Evolutionary conservation across 2,329 filamentous ascomycete genomes (phyloP).

Genomic region (Calonectria henricotiae): DNA sequence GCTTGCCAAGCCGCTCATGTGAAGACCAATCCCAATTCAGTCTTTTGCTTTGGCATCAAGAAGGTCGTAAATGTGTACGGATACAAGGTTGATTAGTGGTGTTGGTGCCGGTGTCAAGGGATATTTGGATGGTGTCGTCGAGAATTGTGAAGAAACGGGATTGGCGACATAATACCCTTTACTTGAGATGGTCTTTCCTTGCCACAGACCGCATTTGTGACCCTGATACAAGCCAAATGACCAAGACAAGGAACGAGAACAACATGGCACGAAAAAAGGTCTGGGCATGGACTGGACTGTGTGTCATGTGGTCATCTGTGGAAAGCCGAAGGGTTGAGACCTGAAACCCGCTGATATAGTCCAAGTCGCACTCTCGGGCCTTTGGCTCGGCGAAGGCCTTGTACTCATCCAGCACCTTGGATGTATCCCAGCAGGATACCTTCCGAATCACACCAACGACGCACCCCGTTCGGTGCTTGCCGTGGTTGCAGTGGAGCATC

Average conservation of each 20-base stretch:
- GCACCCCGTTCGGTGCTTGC: slow-evolving; percentile 93
- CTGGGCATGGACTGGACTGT: slow-evolving; percentile 52
- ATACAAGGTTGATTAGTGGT: slow-evolving; percentile 25
- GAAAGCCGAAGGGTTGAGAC: slow-evolving; percentile 56
- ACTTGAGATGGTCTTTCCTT: slow-evolving; percentile 41
- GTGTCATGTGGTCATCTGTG: slow-evolving; percentile 35
- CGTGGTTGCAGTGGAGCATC: slow-evolving; percentile 94
- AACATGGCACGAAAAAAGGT: slow-evolving; percentile 64
- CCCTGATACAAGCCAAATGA: slow-evolving; percentile 64
- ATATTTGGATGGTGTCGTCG: slow-evolving; percentile 10
- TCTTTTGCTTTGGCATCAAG: slow-evolving; percentile 19
- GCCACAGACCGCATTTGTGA: slow-evolving; percentile 50
- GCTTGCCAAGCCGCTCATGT: background rate
- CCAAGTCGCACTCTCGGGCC: slow-evolving; percentile 72
- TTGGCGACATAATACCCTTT: background rate
- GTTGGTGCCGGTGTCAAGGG: background rate
- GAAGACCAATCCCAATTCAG: too few relatives aligned
- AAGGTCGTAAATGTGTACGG: slow-evolving; percentile 26
- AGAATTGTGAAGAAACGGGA: background rate
- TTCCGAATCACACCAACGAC: slow-evolving; percentile 87
- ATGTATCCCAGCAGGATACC: slow-evolving; percentile 77
- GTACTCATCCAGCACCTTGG: slow-evolving; percentile 82
- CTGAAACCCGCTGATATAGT: slow-evolving; percentile 71
- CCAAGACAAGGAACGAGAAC: slow-evolving; percentile 61
- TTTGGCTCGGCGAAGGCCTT: slow-evolving; percentile 75